phyloP scores from a whole-genome alignment of 768 basidiomycete genomes.

The Auricularia cornea region DNA sequence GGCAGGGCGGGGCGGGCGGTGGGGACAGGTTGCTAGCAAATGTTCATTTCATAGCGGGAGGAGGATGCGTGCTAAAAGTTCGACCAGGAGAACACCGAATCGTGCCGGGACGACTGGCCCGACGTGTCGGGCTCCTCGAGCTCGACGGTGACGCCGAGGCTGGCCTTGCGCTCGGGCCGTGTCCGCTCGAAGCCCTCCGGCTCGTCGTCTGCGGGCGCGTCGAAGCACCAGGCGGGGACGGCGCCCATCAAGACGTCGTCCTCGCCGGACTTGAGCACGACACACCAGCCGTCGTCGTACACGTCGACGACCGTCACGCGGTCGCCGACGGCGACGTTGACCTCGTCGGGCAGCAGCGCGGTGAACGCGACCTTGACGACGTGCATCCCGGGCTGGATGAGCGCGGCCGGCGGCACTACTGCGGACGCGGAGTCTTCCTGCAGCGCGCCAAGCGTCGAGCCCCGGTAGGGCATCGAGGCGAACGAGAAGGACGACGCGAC shows the following conservation, averaged over 20 bases:
- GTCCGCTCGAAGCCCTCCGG: constrained; percentile 41
- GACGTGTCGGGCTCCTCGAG: constrained; percentile 10
- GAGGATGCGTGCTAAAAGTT: constrained; percentile 36
- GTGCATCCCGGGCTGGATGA: background rate
- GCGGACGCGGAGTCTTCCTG: background rate
- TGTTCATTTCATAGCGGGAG: background rate
- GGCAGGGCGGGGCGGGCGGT: too few relatives aligned
- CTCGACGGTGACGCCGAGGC: constrained; percentile 56
- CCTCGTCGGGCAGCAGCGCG: constrained; percentile 68
- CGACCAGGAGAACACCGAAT: constrained; percentile 57
- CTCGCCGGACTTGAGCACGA: constrained; percentile 48
- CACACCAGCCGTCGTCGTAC: constrained; percentile 76
- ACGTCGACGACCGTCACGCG: constrained; percentile 52
- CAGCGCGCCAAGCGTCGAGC: background rate
- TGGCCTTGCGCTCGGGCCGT: constrained; percentile 55
- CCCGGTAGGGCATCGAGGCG: background rate
- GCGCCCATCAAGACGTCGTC: constrained; percentile 57
- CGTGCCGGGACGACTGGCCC: constrained; percentile 33
- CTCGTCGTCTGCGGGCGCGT: constrained; percentile 35
- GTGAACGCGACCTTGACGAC: constrained; percentile 33
- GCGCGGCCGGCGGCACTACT: background rate
- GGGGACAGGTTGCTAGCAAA: too few relatives aligned
- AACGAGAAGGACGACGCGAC: background rate
- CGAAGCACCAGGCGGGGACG: constrained; percentile 71
- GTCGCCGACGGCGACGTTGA: constrained; percentile 51